Conservation (phyloP, 2,329 filamentous ascomycete genomes). For the Sclerotinia glacialis region DNA sequence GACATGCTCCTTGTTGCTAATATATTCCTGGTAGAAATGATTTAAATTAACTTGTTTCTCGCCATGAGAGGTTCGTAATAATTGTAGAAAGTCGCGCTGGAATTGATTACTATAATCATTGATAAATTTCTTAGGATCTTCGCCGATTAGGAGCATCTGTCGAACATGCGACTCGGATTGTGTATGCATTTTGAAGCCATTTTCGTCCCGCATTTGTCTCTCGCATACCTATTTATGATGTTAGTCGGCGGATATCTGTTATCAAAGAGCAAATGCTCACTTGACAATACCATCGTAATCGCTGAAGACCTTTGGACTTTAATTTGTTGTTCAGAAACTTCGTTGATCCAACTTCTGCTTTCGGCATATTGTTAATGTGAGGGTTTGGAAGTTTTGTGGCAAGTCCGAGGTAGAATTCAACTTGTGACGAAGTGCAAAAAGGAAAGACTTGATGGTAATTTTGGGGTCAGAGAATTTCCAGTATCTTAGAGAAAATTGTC, state of each 20-base stretch:
- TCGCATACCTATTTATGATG: slow-evolving; percentile 63
- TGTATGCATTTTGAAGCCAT: slow-evolving; percentile 92
- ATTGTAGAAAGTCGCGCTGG: slow-evolving; percentile 70
- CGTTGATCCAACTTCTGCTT: slow-evolving; percentile 88
- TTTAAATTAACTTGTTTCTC: slow-evolving; percentile 89
- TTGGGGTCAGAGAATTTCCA: neutral
- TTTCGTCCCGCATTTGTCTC: slow-evolving; percentile 75
- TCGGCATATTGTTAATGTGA: slow-evolving; percentile 64
- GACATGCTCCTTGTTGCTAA: slow-evolving; percentile 79
- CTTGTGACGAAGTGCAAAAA: neutral
- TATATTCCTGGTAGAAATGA: slow-evolving; percentile 93
- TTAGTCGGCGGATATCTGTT: neutral
- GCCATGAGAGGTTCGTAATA: slow-evolving; percentile 80
- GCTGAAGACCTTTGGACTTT: slow-evolving; percentile 74
- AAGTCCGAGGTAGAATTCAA: neutral
- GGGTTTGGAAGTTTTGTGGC: neutral
- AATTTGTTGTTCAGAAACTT: slow-evolving; percentile 89
- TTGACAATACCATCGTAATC: slow-evolving; percentile 89
- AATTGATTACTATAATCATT: slow-evolving; percentile 81
- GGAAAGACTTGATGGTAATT: neutral
- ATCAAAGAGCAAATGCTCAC: slow-evolving; percentile 37
- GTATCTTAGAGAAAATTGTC: neutral
- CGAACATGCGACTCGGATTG: slow-evolving; percentile 83
- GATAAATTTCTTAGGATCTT: slow-evolving; percentile 81
- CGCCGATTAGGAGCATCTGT: slow-evolving; percentile 83